Conservation (phyloP, 148 eudicot genomes). For the Rhododendron kiyosumense region DNA sequence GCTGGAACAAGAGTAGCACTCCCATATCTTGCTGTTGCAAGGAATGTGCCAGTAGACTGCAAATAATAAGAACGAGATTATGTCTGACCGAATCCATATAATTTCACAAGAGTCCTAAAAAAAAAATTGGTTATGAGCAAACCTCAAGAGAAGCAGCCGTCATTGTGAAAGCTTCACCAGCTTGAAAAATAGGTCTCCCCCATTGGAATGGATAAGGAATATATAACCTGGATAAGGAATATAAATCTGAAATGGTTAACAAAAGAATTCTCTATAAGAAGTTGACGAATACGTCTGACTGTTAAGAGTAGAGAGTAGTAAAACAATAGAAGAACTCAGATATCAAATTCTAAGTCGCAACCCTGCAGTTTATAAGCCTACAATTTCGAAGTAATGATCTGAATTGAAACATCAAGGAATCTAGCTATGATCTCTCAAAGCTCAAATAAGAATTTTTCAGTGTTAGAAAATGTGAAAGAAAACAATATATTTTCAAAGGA, state of each 20-base stretch:
- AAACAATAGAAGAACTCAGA: background rate
- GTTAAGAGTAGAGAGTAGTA: background rate
- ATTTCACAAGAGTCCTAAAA: background rate
- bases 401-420: background rate
- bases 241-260: background rate
- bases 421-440: background rate
- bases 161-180: slow-evolving; percentile 43
- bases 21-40: slow-evolving; percentile 70
- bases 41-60: slow-evolving; percentile 69
- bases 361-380: background rate
- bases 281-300: background rate
- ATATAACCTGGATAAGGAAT: slow-evolving; percentile 36
- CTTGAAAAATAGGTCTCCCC: slow-evolving; percentile 55
- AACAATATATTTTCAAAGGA: background rate
- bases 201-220: slow-evolving; percentile 73
- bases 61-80: background rate
- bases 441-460: background rate
- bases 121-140: background rate
- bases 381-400: background rate
- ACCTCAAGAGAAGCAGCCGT: slow-evolving; percentile 70
- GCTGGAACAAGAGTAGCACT: slow-evolving; percentile 91
- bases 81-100: background rate
- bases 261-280: background rate
- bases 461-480: too few species aligned
- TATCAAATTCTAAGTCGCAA: background rate